Evolutionary conservation across 257 asterid species (phyloP).

Genomic region (Solanum clarkiae): DNA sequence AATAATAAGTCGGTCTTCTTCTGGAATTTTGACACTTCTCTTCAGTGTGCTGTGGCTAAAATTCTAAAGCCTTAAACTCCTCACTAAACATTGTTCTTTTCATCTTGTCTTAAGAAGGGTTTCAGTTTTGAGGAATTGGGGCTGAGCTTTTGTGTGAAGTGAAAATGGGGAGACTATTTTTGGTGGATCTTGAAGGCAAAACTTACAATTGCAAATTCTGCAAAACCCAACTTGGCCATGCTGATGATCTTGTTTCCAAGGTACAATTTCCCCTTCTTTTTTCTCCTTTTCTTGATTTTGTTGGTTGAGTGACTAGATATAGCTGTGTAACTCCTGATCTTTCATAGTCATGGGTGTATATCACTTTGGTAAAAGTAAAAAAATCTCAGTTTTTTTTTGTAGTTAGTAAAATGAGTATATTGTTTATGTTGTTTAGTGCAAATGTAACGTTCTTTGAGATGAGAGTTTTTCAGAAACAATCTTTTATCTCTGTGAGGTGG

Average conservation of each 20-base stretch:
- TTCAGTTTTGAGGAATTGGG: neutral
- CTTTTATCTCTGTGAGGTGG: too few species aligned
- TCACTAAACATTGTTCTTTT: neutral
- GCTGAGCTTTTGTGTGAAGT: neutral
- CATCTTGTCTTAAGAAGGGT: neutral
- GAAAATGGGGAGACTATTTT: slow-evolving; percentile 63
- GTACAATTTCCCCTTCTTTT: slow-evolving; percentile 7
- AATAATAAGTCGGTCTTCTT: neutral
- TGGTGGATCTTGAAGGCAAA: slow-evolving; percentile 58
- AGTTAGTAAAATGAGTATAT: neutral
- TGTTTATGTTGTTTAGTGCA: neutral
- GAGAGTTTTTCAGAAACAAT: too few species aligned
- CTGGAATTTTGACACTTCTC: neutral
- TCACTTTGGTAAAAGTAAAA: neutral
- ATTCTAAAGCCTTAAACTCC: neutral
- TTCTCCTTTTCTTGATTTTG: neutral
- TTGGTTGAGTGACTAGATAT: neutral
- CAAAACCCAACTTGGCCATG: slow-evolving; percentile 53
- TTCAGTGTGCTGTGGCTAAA: neutral
- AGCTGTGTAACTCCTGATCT: neutral
- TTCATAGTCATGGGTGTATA: neutral
- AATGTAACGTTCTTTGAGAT: neutral
- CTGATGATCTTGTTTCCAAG: slow-evolving; percentile 39
- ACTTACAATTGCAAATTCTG: slow-evolving; percentile 73
- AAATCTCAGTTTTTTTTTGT: neutral